A percentile compares a stretch with the other conserved stretches of the same genome.
phyloP scores from a whole-genome alignment of 768 basidiomycete species.

The Rhodotorula toruloides region DNA sequence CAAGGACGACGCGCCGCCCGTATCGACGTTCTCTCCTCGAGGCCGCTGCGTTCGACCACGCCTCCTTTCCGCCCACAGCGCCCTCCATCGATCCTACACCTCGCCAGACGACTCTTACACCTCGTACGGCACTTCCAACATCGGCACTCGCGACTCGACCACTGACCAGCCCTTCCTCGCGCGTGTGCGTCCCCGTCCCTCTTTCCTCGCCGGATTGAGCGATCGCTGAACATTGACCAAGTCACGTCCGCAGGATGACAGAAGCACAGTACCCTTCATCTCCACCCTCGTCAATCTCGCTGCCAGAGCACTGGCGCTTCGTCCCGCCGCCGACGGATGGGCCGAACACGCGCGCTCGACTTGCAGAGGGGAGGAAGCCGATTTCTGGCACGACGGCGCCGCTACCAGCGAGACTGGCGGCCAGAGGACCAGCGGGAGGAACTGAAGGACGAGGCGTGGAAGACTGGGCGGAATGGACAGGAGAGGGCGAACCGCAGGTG shows the following conservation, averaged over 20 bases:
- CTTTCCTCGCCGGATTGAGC: not conserved
- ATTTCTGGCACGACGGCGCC: constrained; percentile 9
- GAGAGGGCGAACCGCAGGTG: not conserved
- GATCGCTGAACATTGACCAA: not conserved
- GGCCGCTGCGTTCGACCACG: too few species aligned
- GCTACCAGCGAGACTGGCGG: not conserved
- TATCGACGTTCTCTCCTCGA: too few species aligned
- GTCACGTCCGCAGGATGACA: not conserved
- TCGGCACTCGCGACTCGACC: too few species aligned
- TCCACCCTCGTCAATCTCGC: constrained; percentile 18
- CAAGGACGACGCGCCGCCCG: too few species aligned
- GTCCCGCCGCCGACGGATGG: constrained; percentile 29
- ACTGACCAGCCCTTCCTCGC: too few species aligned
- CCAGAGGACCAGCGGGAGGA: not conserved
- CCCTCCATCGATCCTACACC: too few species aligned
- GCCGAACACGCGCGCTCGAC: constrained; percentile 19
- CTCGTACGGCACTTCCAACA: too few species aligned
- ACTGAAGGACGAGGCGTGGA: not conserved
- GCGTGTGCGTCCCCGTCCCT: too few species aligned
- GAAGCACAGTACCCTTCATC: not conserved
- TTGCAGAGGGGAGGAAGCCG: not conserved
- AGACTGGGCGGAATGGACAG: not conserved
- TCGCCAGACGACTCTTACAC: too few species aligned
- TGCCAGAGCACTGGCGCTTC: constrained; percentile 22
- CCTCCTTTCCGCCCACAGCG: too few species aligned